Base-by-base conservation (phyloP, 1,139 yeast genomes). In the Yamadazyma dendronema region DNA sequence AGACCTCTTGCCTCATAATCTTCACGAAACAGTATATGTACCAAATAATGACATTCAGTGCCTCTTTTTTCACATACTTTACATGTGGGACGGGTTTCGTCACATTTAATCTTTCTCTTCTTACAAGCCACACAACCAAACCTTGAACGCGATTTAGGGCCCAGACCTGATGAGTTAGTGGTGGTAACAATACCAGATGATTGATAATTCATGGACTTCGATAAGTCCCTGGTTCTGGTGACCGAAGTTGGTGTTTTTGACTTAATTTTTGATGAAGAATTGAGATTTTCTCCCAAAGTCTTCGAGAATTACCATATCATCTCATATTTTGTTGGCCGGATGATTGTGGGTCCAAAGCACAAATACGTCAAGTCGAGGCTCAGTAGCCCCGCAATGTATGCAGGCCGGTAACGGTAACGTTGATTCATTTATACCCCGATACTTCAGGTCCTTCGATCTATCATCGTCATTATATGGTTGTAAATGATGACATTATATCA, bases 101-200 rank as follows among this genome's bases (percentile, higher is more conserved):
- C 29, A 14, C 29, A 26, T 11, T 26, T 26, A 8, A 26, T 14
- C 29, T 26, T 26, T 17, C 14, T 26, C 17, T 11, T 26, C 11
- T 26, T 26, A 14, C 29, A 26, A 7, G 29, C 8, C 6, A 26
- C 9, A 14, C 29, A 26, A 26, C 29, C 29, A 26, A 26, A 26
- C 17, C 29, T 7, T 7, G 29, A 26, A 6, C 29, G 29, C 29
- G 17, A 26, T 19, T 19, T 19, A 9, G 11, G 17, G 29, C 17
- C 29, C 17, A 14, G 8, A 6, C 29, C n/a, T 26, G 6, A 6
- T 14, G 29, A n/a, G n/a, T n/a, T n/a, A n/a, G 16, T 26, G 16
- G 17, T 26, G 17, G 26, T 24, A 21, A 7, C 23, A 21, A 7
- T 21, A 21, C n/a, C n/a, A n/a, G n/a, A n/a, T n/a, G n/a, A n/a